These are phyloP conservation scores for Salix purpurea DNA, from an alignment of 345 rosid genomes.

Conservation along the genomic window DNA sequence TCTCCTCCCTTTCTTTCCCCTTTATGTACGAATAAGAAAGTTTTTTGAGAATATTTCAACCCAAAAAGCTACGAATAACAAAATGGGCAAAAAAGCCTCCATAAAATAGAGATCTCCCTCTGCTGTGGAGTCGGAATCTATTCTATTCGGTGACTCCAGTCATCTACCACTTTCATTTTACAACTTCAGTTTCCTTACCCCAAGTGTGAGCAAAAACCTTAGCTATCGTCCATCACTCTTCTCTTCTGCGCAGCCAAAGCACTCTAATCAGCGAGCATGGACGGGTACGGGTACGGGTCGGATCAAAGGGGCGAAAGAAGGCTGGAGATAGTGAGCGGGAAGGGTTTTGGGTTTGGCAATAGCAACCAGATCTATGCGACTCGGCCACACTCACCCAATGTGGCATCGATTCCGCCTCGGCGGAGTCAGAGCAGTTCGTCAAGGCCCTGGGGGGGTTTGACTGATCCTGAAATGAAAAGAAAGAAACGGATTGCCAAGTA, in stretches of 20 bases:
- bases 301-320: constrained; percentile 38
- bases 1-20: too few relatives aligned
- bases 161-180: too few relatives aligned
- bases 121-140: too few relatives aligned
- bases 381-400: constrained; percentile 28
- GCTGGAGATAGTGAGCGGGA: constrained; percentile 52
- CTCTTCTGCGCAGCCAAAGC: not conserved
- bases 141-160: too few relatives aligned
- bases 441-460: constrained; percentile 39
- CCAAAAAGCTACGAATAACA: too few relatives aligned
- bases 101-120: too few relatives aligned
- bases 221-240: not conserved
- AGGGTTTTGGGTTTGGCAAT: constrained; percentile 21
- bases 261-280: constrained; percentile 14
- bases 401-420: constrained; percentile 24
- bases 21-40: too few relatives aligned
- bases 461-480: constrained; percentile 49
- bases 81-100: too few relatives aligned
- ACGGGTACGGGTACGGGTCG: constrained; percentile 32
- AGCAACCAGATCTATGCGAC: constrained; percentile 34
- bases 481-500: constrained; percentile 59
- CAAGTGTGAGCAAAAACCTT: constrained; percentile 3
- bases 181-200: too few relatives aligned
- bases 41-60: too few relatives aligned
- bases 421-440: constrained; percentile 17